Percentiles rank a stretch among this genome's conserved stretches.
Conservation (phyloP, 2,329 filamentous ascomycete genomes). For the Pseudocercospora vitis region DNA sequence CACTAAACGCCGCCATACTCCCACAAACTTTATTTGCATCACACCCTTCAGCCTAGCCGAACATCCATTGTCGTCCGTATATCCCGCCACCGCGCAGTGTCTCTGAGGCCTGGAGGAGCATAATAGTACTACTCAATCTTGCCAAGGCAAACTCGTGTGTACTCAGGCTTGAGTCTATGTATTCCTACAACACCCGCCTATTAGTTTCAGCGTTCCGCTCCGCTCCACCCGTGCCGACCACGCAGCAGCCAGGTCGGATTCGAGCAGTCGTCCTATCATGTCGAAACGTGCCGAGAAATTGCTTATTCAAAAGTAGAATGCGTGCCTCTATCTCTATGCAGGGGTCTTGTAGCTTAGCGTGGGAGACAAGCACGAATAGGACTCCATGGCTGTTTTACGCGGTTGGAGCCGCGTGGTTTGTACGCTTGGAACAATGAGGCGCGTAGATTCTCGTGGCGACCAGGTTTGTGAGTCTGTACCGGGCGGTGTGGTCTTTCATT, state of each 20-base stretch:
- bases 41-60: conserved; percentile 59
- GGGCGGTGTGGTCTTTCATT: too few relatives aligned
- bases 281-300: not conserved
- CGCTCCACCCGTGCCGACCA: not conserved
- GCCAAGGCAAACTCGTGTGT: too few relatives aligned
- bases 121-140: conserved; percentile 45
- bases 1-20: conserved; percentile 65
- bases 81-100: conserved; percentile 42
- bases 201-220: too few relatives aligned
- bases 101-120: conserved; percentile 55
- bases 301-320: not conserved
- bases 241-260: not conserved
- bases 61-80: conserved; percentile 43
- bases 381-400: not conserved
- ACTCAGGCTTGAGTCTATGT: too few relatives aligned
- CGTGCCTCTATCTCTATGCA: not conserved
- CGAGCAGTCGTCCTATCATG: not conserved
- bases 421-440: too few relatives aligned
- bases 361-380: not conserved
- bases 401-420: too few relatives aligned
- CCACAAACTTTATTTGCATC: conserved; percentile 64
- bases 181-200: not conserved
- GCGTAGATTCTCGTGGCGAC: too few relatives aligned
- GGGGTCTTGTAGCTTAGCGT: not conserved
- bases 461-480: too few relatives aligned